These are phyloP conservation scores for Sclerotiophoma versabilis DNA, from an alignment of 2,329 filamentous ascomycete genomes.

Conservation along the genomic window DNA sequence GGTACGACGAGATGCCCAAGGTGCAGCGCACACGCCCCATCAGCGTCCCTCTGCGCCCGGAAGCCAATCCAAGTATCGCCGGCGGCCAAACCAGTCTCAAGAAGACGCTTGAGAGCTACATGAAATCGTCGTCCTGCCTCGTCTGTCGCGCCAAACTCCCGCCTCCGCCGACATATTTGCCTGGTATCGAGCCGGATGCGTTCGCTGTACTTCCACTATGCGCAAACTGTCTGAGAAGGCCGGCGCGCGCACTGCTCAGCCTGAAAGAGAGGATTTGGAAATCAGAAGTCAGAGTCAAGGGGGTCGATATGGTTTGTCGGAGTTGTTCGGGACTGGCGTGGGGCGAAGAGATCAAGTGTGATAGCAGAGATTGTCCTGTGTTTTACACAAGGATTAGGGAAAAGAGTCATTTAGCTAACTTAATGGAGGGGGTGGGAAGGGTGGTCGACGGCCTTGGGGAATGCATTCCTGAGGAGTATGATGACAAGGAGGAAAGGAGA, in stretches of 20 bases:
- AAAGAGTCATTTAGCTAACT: constrained; percentile 27
- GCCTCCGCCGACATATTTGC: constrained; percentile 27
- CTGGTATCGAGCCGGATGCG: constrained; percentile 22
- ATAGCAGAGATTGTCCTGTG: constrained; percentile 90
- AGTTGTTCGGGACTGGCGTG: constrained; percentile 78
- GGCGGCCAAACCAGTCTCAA: constrained; percentile 52
- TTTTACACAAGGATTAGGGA: constrained; percentile 82
- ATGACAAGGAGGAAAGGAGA: not conserved
- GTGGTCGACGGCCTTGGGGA: constrained; percentile 42
- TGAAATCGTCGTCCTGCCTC: constrained; percentile 80
- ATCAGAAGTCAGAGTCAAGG: constrained; percentile 68
- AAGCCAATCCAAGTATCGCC: constrained; percentile 22
- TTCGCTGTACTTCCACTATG: constrained; percentile 61
- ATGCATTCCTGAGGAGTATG: constrained; percentile 4
- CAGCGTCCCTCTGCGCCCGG: constrained; percentile 36
- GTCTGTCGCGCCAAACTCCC: constrained; percentile 72
- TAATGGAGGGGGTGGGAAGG: constrained; percentile 33
- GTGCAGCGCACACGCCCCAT: constrained; percentile 76
- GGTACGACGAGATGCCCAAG: constrained; percentile 98
- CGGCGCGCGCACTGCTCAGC: constrained; percentile 67
- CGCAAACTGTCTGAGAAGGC: constrained; percentile 60
- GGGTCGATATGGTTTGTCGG: constrained; percentile 76
- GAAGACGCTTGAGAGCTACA: constrained; percentile 91
- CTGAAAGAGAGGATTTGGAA: constrained; percentile 68
- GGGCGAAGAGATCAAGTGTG: constrained; percentile 81